Evolutionary conservation across 805 yeast species (phyloP), one percentile per base, ranked within the genome.

Genomic region (Candida parachauliodes): DNA sequence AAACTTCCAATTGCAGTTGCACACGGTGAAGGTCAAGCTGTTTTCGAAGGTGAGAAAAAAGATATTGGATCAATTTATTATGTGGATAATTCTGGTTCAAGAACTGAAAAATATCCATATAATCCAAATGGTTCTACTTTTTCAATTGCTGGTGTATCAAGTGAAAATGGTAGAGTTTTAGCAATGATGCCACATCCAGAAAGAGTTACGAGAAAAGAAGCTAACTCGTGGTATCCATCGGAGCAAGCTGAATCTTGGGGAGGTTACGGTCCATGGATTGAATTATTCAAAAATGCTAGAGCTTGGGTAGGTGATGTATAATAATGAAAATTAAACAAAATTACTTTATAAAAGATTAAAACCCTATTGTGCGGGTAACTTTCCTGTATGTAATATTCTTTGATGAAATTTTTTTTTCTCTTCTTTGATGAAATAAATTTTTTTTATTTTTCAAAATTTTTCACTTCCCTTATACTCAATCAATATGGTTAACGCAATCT

Each of bases 161-260:
- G 89, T 37, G 87, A 88, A 37, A 88, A 86, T 56, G 98, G 98
- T 47, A 81, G 98, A 61, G 97, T 93, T 3, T 70, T 93, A 52
- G 97, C 97, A 4, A 79, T 93, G 88, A 93, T 93, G 98, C 98
- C 98, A 32, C 98, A 93, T 61, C 98, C 98, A 17, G 98, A 93
- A 67, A 86, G 98, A 68, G 93, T 86, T 36, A 74, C 81, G 40
- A 77, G 96, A 67, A 70, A 81, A 56, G 96, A 86, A 62, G 71
- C 94, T 39, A 91, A 91, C 68, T 88, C 97, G 3, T 91, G 87
- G 80, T 86, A 87, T 57, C 96, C 97, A 34, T 49, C 47, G 16
- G 70, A 69, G 34, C 65, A 70, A 42, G 67, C 69, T 39, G n/a
- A n/a, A n/a, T n/a, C n/a, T n/a, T 87, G 95, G 89, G 83, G 79